Base-by-base conservation (phyloP, 2,329 filamentous ascomycete genomes). In the Trichophyton equinum region DNA sequence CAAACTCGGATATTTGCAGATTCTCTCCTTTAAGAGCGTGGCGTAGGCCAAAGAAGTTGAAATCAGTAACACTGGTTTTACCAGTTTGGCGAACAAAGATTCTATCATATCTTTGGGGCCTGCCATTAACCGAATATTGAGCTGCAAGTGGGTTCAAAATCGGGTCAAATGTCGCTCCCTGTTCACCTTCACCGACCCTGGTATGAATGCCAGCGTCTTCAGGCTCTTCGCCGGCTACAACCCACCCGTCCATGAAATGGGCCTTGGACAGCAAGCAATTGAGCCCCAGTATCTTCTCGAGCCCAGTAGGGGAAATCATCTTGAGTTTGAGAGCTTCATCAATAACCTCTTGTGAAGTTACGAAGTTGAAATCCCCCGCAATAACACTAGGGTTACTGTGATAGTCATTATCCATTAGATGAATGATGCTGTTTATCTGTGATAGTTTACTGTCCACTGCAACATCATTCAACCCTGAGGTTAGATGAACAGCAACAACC, bases 101-200 rank as follows among this genome's bases (percentile, higher is more conserved):
- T 38, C 85, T 77, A 66, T 87, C 84, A 63, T 87, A 87, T 56
- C 85, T 74, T 67, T 87, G 85, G 1, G 85, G 84, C 20, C 82
- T 76, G 64, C 78, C 79, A 56, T 81, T 77, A 1, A 77, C 77
- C 1, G 80, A 77, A 2, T 78, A 78, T 9, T 76, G 73, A 1
- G 79, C 77, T 2, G 85, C 84, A 11, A 85, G 74, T 0, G 71
- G 68, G 65, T 88, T 88, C 4, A 72, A 71, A 1, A 72, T 71
- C 0, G 84, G 84, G 66, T 87, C 80, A 67, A 85, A 87, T 0
- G 85, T 88, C 2, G 83, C 82, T 1, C 84, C 85, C 63, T 83
- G 77, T 68, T 87, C 84, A 1, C 84, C 85, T 59, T 82, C 79
- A 33, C 77, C 78, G 0, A 63, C 15, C 77, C 73, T 9, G 70